Conservation (phyloP, 2,329 filamentous ascomycete species). For the Pseudogymnoascus sp. region DNA sequence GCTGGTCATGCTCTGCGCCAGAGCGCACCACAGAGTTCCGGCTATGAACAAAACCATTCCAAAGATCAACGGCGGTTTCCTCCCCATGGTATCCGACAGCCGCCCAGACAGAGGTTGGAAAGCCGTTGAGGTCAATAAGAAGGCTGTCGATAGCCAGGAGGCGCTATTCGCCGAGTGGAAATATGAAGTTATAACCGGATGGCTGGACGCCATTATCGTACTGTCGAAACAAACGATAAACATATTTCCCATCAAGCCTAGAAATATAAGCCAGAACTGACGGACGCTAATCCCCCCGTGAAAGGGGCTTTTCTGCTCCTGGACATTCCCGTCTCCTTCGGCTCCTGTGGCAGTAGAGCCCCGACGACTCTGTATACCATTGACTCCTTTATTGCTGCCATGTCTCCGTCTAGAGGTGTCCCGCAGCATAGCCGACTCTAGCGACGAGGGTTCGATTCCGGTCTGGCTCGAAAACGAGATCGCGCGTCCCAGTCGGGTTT, state of each 20-base stretch:
- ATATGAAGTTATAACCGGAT: constrained; percentile 75
- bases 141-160: constrained; percentile 76
- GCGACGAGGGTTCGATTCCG: constrained; percentile 24
- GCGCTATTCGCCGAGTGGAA: constrained; percentile 72
- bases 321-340: constrained; percentile 14
- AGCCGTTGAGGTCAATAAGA: constrained; percentile 68
- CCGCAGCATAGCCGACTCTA: constrained; percentile 26
- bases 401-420: constrained; percentile 18
- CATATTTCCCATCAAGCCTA: constrained; percentile 49
- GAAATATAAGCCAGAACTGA: constrained; percentile 56
- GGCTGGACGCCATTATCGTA: constrained; percentile 74
- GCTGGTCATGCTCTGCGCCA: constrained; percentile 59
- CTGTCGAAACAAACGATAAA: constrained; percentile 63
- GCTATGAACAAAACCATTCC: constrained; percentile 55
- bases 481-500: constrained; percentile 11
- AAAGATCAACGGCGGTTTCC: constrained; percentile 59
- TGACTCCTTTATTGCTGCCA: constrained; percentile 10
- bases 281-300: constrained; percentile 40
- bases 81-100: constrained; percentile 65
- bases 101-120: constrained; percentile 70
- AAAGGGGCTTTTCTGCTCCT: constrained; percentile 22
- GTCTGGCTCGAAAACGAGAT: constrained; percentile 24
- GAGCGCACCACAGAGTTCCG: constrained; percentile 62
- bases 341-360: constrained; percentile 8
- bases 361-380: neutral